Conservation (phyloP, 768 basidiomycete species). For the Rhodotorula toruloides region DNA sequence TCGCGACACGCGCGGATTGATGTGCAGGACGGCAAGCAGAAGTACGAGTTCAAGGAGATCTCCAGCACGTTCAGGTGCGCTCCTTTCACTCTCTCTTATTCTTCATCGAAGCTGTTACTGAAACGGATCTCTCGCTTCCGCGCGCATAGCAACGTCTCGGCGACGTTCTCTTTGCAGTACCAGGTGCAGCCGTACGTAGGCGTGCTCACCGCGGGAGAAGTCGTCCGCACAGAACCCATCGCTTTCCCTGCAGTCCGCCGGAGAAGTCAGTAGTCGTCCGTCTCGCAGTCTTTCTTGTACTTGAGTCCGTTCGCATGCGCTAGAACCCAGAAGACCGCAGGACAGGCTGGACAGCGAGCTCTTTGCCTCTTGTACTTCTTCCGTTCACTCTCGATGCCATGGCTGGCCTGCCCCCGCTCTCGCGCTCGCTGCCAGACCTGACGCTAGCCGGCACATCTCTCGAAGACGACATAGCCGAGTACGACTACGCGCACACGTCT, state of each 20-base stretch:
- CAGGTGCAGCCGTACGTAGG: conserved; percentile 90
- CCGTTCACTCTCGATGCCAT: not conserved
- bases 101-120: not conserved
- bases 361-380: not conserved
- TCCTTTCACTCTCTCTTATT: conserved; percentile 2
- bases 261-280: not conserved
- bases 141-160: conserved; percentile 47
- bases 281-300: not conserved
- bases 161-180: conserved; percentile 74
- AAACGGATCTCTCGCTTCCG: not conserved
- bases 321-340: too few species aligned
- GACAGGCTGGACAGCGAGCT: too few species aligned
- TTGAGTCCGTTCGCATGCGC: too few species aligned
- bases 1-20: conserved; percentile 68
- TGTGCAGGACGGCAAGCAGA: conserved; percentile 62
- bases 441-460: not conserved
- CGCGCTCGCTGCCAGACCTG: conserved; percentile 9
- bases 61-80: conserved; percentile 70
- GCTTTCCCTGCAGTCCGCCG: conserved; percentile 35
- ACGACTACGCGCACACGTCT: not conserved
- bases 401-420: not conserved
- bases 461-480: not conserved
- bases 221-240: conserved; percentile 50
- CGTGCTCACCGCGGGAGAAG: conserved; percentile 69
- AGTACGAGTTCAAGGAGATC: conserved; percentile 75